Conservation (phyloP, 2,329 filamentous ascomycete genomes). For the Phaeosphaeriaceae sp. region DNA sequence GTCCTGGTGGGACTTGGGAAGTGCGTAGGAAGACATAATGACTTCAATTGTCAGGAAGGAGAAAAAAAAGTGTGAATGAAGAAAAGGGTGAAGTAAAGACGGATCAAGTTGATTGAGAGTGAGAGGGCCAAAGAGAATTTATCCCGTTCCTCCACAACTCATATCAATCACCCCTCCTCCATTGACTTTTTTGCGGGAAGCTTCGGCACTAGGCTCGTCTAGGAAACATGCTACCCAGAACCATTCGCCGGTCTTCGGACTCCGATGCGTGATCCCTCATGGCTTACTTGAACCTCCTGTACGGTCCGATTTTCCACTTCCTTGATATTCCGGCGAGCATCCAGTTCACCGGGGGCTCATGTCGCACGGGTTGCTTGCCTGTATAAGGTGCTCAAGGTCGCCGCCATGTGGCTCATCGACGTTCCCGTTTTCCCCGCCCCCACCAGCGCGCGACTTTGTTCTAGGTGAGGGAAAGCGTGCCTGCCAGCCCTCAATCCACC, state of each 20-base stretch:
- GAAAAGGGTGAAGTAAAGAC: conserved; percentile 5
- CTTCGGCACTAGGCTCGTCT: conserved; percentile 21
- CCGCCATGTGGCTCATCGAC: neutral
- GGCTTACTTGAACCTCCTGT: neutral
- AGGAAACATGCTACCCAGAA: conserved; percentile 20
- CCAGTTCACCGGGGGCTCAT: neutral
- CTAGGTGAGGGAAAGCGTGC: too few relatives aligned
- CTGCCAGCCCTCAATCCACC: too few relatives aligned
- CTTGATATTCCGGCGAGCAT: neutral
- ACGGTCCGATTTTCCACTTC: neutral
- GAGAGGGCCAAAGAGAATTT: conserved; percentile 15
- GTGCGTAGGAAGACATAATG: conserved; percentile 62
- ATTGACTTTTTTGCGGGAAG: conserved; percentile 38
- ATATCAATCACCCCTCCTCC: conserved; percentile 12
- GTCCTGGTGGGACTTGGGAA: conserved; percentile 70
- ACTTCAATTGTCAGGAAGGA: conserved; percentile 11
- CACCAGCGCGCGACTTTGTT: neutral
- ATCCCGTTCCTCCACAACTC: conserved; percentile 5
- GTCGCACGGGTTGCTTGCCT: neutral
- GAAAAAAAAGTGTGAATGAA: conserved; percentile 1
- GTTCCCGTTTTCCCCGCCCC: conserved; percentile 4
- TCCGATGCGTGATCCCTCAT: conserved; percentile 3
- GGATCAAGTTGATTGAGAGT: neutral
- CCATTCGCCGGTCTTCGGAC: conserved; percentile 35
- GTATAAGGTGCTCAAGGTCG: neutral